phyloP scores from a whole-genome alignment of 352 stramenopile genomes.

The Globisporangium lucens region DNA sequence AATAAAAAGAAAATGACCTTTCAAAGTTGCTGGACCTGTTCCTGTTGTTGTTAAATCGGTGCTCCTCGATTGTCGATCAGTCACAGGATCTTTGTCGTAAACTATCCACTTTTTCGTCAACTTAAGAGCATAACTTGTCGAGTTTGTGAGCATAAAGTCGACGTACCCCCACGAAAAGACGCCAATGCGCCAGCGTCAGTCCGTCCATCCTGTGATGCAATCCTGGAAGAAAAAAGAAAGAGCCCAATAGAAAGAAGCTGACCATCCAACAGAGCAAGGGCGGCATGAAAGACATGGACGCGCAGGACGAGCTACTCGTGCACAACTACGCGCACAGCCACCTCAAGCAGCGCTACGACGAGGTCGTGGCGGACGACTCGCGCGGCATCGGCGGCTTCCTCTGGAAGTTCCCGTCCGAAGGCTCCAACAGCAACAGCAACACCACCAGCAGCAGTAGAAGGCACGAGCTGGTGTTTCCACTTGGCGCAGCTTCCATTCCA shows the following conservation, averaged over 20 bases:
- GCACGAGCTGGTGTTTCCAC: neutral
- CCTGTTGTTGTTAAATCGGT: neutral
- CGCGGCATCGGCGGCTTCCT: slow-evolving; percentile 33
- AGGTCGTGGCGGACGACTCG: slow-evolving; percentile 16
- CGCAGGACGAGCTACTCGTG: slow-evolving; percentile 17
- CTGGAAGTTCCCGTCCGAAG: slow-evolving; percentile 74
- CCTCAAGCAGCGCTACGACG: slow-evolving; percentile 17
- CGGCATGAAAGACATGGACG: neutral
- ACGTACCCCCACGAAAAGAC: neutral
- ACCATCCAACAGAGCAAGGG: neutral
- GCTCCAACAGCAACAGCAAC: slow-evolving; percentile 29
- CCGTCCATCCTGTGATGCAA: neutral
- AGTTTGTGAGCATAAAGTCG: neutral
- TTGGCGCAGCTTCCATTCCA: neutral
- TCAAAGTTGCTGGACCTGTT: neutral
- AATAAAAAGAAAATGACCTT: neutral
- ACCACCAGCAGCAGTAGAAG: neutral
- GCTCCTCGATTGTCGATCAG: neutral
- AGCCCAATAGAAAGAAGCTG: neutral
- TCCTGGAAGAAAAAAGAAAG: neutral
- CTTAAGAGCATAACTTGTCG: neutral
- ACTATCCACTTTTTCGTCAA: neutral
- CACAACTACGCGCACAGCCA: slow-evolving; percentile 18
- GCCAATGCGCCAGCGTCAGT: neutral
- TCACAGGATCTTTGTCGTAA: neutral